Evolutionary conservation across 768 basidiomycete species (phyloP).

Genomic region (Myochromella boudieri): DNA sequence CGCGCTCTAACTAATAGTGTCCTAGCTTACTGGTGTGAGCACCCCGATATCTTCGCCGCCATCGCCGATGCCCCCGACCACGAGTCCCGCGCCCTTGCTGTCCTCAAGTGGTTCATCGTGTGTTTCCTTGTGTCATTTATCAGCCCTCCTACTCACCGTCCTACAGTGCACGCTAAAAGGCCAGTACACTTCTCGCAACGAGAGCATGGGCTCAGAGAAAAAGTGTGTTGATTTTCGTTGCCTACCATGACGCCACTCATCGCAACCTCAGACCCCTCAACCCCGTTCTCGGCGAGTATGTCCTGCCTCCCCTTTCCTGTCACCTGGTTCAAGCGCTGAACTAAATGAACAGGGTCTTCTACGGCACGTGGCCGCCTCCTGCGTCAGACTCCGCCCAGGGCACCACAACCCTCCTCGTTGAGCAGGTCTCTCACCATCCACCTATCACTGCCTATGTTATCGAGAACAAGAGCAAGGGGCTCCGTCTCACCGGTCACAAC

Average conservation of each 20-base stretch:
- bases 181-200: constrained; percentile 92
- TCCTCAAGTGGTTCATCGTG: constrained; percentile 96
- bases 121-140: constrained; percentile 24
- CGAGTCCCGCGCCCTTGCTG: constrained; percentile 73
- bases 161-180: constrained; percentile 86
- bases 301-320: constrained; percentile 15
- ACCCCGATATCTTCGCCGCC: constrained; percentile 83
- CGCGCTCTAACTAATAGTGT: constrained; percentile 5
- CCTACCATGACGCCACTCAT: neutral
- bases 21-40: constrained; percentile 95
- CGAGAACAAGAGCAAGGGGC: constrained; percentile 73
- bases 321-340: neutral
- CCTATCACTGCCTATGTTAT: constrained; percentile 88
- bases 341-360: constrained; percentile 59
- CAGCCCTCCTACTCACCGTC: neutral
- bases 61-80: constrained; percentile 77
- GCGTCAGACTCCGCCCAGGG: constrained; percentile 57
- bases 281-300: constrained; percentile 90
- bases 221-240: constrained; percentile 52
- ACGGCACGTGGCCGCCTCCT: constrained; percentile 77
- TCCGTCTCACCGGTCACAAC: constrained; percentile 81
- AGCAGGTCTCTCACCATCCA: constrained; percentile 97
- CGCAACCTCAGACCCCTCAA: constrained; percentile 74
- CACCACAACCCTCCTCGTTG: constrained; percentile 81
- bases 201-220: constrained; percentile 96